phyloP scores from a whole-genome alignment of 768 basidiomycete genomes.

The Phylloporus sp. region DNA sequence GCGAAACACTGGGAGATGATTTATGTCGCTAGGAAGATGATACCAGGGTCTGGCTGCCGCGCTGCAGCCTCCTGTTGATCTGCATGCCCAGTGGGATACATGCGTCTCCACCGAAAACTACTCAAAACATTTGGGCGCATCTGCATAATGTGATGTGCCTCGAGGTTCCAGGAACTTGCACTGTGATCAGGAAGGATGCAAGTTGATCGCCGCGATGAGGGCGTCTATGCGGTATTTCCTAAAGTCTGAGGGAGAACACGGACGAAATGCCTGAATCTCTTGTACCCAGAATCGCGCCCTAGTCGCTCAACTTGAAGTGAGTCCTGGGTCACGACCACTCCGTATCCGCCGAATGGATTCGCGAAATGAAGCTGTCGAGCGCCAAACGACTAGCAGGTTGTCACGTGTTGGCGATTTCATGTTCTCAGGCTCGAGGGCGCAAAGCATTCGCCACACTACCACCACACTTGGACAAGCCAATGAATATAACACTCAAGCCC shows the following conservation, averaged over 20 bases:
- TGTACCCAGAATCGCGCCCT: too few species aligned
- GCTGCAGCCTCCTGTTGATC: slow-evolving; percentile 4
- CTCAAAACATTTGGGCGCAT: slow-evolving; percentile 1
- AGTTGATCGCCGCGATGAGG: not conserved
- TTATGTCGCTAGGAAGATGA: not conserved
- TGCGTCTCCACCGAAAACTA: not conserved
- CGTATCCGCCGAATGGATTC: too few species aligned
- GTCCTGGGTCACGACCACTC: too few species aligned
- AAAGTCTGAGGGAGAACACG: too few species aligned
- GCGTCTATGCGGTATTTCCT: too few species aligned
- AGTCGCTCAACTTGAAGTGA: too few species aligned
- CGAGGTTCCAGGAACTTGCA: not conserved
- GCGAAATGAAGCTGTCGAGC: too few species aligned
- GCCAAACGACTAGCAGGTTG: too few species aligned
- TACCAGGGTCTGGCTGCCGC: not conserved
- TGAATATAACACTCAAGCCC: not conserved
- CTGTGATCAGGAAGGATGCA: not conserved
- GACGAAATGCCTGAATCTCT: too few species aligned
- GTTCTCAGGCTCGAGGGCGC: too few species aligned
- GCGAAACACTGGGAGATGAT: not conserved
- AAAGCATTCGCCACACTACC: not conserved
- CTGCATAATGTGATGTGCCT: slow-evolving; percentile 7
- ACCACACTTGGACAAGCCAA: not conserved
- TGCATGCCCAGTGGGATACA: not conserved
- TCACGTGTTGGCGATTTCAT: too few species aligned